phyloP scores from a whole-genome alignment of 2,329 filamentous ascomycete genomes.

The Endocalyx cinctus region DNA sequence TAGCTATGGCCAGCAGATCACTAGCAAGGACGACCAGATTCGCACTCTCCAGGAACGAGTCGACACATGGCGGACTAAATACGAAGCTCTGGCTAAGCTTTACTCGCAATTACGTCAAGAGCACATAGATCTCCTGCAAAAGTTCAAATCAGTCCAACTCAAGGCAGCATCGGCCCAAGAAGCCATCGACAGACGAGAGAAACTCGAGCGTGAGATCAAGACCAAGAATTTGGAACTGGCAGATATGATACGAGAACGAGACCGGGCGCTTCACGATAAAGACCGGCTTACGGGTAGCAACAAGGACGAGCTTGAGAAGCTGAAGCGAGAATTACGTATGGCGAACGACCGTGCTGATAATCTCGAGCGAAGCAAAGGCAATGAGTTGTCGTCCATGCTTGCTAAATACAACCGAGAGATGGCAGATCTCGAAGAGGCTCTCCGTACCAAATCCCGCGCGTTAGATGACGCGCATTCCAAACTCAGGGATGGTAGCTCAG shows the following conservation, averaged over 20 bases:
- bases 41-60: slow-evolving; percentile 90
- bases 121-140: slow-evolving; percentile 89
- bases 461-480: slow-evolving; percentile 79
- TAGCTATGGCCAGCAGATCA: slow-evolving; percentile 79
- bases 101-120: slow-evolving; percentile 95
- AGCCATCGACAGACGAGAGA: slow-evolving; percentile 90
- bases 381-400: slow-evolving; percentile 89
- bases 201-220: slow-evolving; percentile 95
- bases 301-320: slow-evolving; percentile 89
- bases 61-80: slow-evolving; percentile 96
- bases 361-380: slow-evolving; percentile 86
- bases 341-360: slow-evolving; percentile 90
- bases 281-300: slow-evolving; percentile 81
- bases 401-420: slow-evolving; percentile 97
- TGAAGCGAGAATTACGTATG: slow-evolving; percentile 88
- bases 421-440: slow-evolving; percentile 88
- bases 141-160: slow-evolving; percentile 92
- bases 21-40: slow-evolving; percentile 93
- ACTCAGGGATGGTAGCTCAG: slow-evolving; percentile 73
- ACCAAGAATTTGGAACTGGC: slow-evolving; percentile 98
- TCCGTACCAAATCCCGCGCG: slow-evolving; percentile 80
- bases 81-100: slow-evolving; percentile 91
- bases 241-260: slow-evolving; percentile 96
- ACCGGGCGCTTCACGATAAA: slow-evolving; percentile 88
- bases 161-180: slow-evolving; percentile 97